Percentiles rank a stretch among this genome's conserved stretches.
Evolutionary conservation across 768 basidiomycete species (phyloP).

Genomic region (Tylopilus intermedius): DNA sequence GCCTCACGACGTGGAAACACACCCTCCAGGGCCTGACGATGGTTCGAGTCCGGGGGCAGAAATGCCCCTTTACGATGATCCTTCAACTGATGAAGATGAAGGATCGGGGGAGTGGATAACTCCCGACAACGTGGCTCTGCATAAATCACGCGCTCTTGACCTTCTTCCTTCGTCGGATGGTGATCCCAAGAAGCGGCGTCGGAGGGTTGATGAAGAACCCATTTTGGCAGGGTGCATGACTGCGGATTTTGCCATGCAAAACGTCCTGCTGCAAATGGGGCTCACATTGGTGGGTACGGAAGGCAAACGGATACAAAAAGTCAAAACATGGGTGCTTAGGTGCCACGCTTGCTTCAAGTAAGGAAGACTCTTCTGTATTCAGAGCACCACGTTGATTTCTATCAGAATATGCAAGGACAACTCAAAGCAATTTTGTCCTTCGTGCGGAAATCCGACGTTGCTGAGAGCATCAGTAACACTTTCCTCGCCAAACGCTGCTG

Average conservation of each 20-base stretch:
- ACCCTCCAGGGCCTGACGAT: constrained; percentile 6
- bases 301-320: constrained; percentile 83
- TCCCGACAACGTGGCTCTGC: constrained; percentile 73
- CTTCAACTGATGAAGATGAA: constrained; percentile 69
- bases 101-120: constrained; percentile 98
- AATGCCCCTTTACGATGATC: constrained; percentile 62
- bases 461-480: constrained; percentile 89
- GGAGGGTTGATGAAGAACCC: constrained; percentile 33
- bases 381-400: not conserved
- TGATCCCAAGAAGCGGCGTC: constrained; percentile 29
- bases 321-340: constrained; percentile 92
- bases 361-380: constrained; percentile 30
- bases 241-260: constrained; percentile 98
- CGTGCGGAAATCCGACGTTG: constrained; percentile 90
- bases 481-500: constrained; percentile 54
- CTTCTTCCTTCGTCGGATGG: constrained; percentile 59
- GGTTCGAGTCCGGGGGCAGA: constrained; percentile 13
- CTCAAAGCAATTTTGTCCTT: constrained; percentile 94
- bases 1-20: constrained; percentile 31
- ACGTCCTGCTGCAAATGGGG: constrained; percentile 92
- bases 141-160: constrained; percentile 85
- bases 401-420: constrained; percentile 90
- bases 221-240: constrained; percentile 90
- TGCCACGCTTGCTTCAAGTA: constrained; percentile 99
- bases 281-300: constrained; percentile 84